phyloP scores from a whole-genome alignment of 2,329 filamentous ascomycete genomes.

The Sporothrix brasiliensis region DNA sequence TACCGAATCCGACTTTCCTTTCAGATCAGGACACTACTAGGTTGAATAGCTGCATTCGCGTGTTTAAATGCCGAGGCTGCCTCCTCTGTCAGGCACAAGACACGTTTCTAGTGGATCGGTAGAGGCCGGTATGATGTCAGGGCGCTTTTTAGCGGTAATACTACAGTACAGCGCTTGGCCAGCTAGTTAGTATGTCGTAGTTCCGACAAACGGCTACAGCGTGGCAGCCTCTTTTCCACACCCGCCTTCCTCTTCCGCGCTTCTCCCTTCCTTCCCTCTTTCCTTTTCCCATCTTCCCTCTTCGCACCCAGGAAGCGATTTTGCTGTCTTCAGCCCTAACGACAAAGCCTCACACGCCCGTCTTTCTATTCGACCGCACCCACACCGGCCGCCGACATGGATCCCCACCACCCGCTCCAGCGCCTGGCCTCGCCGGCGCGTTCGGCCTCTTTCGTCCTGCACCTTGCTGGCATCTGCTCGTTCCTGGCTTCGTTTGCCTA shows the following conservation, averaged over 20 bases:
- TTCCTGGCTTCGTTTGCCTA: conserved; percentile 59
- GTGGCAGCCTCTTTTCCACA: background rate
- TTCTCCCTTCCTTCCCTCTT: background rate
- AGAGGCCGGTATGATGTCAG: conserved; percentile 23
- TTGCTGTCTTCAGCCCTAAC: background rate
- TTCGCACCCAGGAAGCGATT: background rate
- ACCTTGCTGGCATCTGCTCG: conserved; percentile 57
- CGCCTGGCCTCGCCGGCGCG: conserved; percentile 66
- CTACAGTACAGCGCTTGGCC: background rate
- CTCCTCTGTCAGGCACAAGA: background rate
- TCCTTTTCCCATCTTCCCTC: background rate
- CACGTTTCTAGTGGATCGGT: conserved; percentile 9
- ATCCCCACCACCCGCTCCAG: conserved; percentile 62
- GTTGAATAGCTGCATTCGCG: too few relatives aligned
- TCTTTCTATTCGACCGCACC: background rate
- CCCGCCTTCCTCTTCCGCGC: background rate
- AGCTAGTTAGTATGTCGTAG: background rate
- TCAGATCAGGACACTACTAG: too few relatives aligned
- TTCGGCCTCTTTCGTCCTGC: conserved; percentile 63
- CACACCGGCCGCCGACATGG: conserved; percentile 41
- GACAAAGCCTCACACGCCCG: too few relatives aligned
- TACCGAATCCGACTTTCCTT: too few relatives aligned
- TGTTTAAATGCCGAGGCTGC: background rate
- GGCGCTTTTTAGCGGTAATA: background rate
- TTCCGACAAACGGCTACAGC: background rate